Conservation (phyloP, 2,329 filamentous ascomycete species). For the Rugonectria rugulosa region DNA sequence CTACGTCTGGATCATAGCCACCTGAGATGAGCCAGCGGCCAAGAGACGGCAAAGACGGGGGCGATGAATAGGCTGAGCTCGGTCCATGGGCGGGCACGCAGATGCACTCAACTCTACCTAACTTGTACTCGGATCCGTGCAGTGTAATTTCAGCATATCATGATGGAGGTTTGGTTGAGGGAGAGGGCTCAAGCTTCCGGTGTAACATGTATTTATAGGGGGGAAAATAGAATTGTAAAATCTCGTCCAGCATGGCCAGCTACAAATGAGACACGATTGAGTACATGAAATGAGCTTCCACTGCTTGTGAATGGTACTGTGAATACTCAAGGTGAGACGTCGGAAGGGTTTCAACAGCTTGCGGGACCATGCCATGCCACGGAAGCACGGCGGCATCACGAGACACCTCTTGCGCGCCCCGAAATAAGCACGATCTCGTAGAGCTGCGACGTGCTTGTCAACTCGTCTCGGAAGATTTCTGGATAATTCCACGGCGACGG, state of each 20-base stretch:
- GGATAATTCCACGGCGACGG: too few species aligned
- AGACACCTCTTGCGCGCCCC: too few species aligned
- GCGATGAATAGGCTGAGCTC: constrained; percentile 16
- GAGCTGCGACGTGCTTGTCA: too few species aligned
- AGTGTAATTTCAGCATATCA: constrained; percentile 36
- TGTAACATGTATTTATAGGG: constrained; percentile 39
- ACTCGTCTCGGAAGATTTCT: too few species aligned
- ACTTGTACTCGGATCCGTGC: constrained; percentile 34
- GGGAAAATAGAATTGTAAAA: constrained; percentile 41
- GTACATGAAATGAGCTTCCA: not conserved
- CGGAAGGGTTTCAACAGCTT: too few species aligned
- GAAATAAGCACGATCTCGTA: too few species aligned
- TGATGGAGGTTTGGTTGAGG: constrained; percentile 24
- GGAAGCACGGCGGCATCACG: too few species aligned
- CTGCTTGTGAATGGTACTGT: not conserved
- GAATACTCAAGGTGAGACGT: too few species aligned
- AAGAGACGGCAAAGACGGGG: constrained; percentile 3
- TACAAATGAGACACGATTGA: constrained; percentile 2
- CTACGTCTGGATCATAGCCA: constrained; percentile 18
- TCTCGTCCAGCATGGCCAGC: constrained; percentile 12
- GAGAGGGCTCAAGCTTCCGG: constrained; percentile 15
- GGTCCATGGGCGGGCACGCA: constrained; percentile 31
- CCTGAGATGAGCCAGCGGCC: constrained; percentile 9
- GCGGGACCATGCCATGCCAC: too few species aligned
- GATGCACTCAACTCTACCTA: constrained; percentile 41